phyloP scores from a whole-genome alignment of 371 early-diverging fungal genomes.

The Actinomortierella ambigua region DNA sequence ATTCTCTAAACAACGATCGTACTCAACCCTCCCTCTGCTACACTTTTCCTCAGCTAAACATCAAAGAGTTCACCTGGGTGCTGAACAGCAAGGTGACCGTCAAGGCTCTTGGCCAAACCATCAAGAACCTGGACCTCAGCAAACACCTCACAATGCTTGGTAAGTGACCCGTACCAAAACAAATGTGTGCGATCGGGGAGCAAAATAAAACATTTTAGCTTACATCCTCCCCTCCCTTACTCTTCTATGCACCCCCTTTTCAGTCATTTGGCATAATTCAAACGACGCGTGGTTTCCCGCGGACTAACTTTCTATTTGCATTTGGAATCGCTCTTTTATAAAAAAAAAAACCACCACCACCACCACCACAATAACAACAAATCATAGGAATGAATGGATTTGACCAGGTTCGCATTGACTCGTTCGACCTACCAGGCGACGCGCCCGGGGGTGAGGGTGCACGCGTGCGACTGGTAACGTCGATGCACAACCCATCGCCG shows the following conservation, averaged over 20 bases:
- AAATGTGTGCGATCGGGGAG: too few relatives aligned
- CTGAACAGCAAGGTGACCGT: slow-evolving; percentile 60
- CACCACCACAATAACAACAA: not conserved
- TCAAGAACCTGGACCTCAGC: slow-evolving; percentile 45
- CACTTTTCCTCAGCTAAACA: not conserved
- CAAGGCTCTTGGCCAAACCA: slow-evolving; percentile 54
- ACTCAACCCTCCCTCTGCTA: too few relatives aligned
- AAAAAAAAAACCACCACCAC: too few relatives aligned
- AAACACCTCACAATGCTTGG: slow-evolving; percentile 58
- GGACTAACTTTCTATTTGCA: too few relatives aligned
- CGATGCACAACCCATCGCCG: slow-evolving; percentile 63
- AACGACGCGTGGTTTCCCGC: too few relatives aligned
- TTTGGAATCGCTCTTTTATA: too few relatives aligned
- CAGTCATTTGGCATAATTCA: too few relatives aligned
- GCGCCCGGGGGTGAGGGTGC: slow-evolving; percentile 60
- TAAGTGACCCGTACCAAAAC: not conserved
- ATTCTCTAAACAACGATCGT: too few relatives aligned
- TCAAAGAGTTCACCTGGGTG: slow-evolving; percentile 57
- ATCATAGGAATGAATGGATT: slow-evolving; percentile 56
- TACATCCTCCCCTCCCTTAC: too few relatives aligned
- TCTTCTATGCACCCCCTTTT: too few relatives aligned
- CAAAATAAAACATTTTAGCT: too few relatives aligned
- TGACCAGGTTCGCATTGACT: slow-evolving; percentile 54
- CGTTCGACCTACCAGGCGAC: slow-evolving; percentile 61
- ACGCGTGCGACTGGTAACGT: slow-evolving; percentile 57